Evolutionary conservation across 306 rosid species (phyloP).

Genomic region (Casuarina equisetifolia): DNA sequence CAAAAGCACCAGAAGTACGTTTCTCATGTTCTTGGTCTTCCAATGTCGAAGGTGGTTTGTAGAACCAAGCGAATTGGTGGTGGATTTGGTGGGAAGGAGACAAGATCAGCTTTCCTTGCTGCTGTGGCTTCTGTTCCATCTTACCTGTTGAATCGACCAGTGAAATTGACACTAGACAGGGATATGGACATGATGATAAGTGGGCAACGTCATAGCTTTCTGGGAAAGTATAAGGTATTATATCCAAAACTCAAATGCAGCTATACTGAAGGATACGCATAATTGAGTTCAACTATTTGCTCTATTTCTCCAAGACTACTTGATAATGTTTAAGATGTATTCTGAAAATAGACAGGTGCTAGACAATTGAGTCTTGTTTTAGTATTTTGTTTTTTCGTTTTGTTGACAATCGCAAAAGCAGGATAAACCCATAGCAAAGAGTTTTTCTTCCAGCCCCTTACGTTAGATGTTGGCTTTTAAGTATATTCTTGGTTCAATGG

Average conservation of each 20-base stretch:
- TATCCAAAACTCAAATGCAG: slow-evolving; percentile 14
- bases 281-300: neutral
- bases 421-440: neutral
- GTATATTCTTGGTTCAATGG: neutral
- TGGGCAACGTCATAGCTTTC: slow-evolving; percentile 96
- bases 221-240: slow-evolving; percentile 90
- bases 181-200: slow-evolving; percentile 89
- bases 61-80: slow-evolving; percentile 96
- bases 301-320: neutral
- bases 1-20: slow-evolving; percentile 94
- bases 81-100: slow-evolving; percentile 99
- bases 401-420: neutral
- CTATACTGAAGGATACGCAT: slow-evolving; percentile 4
- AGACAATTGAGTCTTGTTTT: neutral
- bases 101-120: slow-evolving; percentile 78
- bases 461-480: neutral
- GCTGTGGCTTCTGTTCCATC: slow-evolving; percentile 93
- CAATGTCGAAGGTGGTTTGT: slow-evolving; percentile 94
- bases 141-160: slow-evolving; percentile 73
- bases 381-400: neutral
- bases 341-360: neutral
- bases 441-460: neutral
- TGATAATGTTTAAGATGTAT: slow-evolving; percentile 1
- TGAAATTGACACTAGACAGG: slow-evolving; percentile 83
- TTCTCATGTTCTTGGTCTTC: slow-evolving; percentile 83